Evolutionary conservation across 108 stramenopile genomes (phyloP).

Genomic region (Schizochytrium sp.): DNA sequence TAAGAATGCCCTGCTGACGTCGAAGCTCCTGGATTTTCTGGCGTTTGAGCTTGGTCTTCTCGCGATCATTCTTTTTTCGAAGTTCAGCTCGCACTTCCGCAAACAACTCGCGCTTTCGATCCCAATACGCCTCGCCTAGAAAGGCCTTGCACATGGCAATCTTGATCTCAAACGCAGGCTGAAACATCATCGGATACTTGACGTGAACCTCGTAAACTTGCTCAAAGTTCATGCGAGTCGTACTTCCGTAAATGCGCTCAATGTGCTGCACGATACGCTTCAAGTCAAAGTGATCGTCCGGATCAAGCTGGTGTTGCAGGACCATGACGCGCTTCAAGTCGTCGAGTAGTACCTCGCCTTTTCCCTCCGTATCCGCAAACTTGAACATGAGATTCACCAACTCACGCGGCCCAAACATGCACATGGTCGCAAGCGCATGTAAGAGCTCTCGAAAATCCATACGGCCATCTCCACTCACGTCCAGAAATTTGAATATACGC

Average conservation of each 20-base stretch:
- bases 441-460: neutral
- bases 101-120: neutral
- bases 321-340: neutral
- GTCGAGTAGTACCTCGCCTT: neutral
- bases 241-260: neutral
- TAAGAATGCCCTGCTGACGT: neutral
- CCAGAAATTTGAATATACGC: neutral
- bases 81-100: neutral
- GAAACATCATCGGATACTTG: neutral
- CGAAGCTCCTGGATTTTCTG: neutral
- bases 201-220: neutral
- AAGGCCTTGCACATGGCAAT: neutral
- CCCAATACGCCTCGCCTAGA: neutral
- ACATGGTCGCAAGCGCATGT: neutral
- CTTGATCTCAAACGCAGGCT: neutral
- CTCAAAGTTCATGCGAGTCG: neutral
- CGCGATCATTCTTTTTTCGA: neutral
- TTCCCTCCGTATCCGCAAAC: neutral
- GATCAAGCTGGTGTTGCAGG: neutral
- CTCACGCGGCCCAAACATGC: slow-evolving; percentile 6
- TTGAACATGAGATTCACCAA: neutral
- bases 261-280: neutral
- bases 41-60: neutral
- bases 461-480: neutral
- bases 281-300: neutral